These are phyloP conservation scores for Monosporascus sp. DNA, from an alignment of 2,329 filamentous ascomycete genomes.

Conservation along the genomic window DNA sequence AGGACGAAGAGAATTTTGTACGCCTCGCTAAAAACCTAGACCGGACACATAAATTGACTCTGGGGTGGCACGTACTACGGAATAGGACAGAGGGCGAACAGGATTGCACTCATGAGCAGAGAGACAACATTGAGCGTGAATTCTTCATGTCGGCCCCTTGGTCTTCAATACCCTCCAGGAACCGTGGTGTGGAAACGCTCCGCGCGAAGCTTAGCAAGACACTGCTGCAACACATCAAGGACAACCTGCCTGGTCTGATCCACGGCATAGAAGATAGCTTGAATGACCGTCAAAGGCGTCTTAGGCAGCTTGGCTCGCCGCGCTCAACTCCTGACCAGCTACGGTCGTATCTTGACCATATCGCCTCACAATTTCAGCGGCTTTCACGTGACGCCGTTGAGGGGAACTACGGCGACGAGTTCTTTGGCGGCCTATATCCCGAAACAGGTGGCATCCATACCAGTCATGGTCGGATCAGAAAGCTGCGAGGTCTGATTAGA, in stretches of 20 bases:
- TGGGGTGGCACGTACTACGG: slow-evolving; percentile 50
- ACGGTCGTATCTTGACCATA: slow-evolving; percentile 26
- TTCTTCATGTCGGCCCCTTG: slow-evolving; percentile 28
- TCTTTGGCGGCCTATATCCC: slow-evolving; percentile 28
- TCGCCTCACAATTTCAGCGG: slow-evolving; percentile 31
- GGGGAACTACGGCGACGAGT: slow-evolving; percentile 33
- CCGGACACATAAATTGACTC: slow-evolving; percentile 23
- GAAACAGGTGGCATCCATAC: neutral
- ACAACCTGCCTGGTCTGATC: slow-evolving; percentile 22
- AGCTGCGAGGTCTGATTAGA: slow-evolving; percentile 27
- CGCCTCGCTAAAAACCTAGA: slow-evolving; percentile 28
- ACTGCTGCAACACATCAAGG: slow-evolving; percentile 25
- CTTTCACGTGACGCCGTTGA: slow-evolving; percentile 33
- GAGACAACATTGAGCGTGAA: slow-evolving; percentile 25
- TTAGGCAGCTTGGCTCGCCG: slow-evolving; percentile 19
- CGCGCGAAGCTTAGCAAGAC: slow-evolving; percentile 31
- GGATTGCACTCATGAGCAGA: slow-evolving; percentile 12
- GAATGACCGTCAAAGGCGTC: slow-evolving; percentile 5
- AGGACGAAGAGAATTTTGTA: slow-evolving; percentile 33
- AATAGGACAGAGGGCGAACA: slow-evolving; percentile 35
- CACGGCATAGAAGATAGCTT: slow-evolving; percentile 19
- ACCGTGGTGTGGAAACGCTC: slow-evolving; percentile 29
- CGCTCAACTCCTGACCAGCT: slow-evolving; percentile 23
- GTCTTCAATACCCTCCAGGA: slow-evolving; percentile 22
- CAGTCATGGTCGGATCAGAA: slow-evolving; percentile 16